These are phyloP conservation scores for Coemansia sp. DNA, from an alignment of 371 early-diverging fungal species.

Conservation along the genomic window DNA sequence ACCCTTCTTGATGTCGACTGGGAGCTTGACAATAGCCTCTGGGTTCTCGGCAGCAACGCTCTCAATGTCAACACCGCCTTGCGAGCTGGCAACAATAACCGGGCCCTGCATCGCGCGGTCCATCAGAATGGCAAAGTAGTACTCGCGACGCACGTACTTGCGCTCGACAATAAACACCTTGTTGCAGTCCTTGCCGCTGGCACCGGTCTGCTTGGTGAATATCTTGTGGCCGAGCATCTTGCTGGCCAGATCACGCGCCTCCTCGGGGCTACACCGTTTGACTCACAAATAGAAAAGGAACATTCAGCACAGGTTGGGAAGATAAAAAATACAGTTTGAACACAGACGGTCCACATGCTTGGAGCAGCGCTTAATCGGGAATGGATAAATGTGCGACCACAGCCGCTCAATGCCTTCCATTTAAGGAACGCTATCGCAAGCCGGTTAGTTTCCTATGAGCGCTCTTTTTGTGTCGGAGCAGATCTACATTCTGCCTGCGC, in stretches of 20 bases:
- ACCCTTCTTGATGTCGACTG: conserved; percentile 56
- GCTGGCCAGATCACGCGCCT: conserved; percentile 83
- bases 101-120: conserved; percentile 94
- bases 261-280: conserved; percentile 64
- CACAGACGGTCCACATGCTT: background rate
- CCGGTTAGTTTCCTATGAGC: background rate
- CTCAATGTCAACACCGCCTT: conserved; percentile 98
- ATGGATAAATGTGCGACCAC: background rate
- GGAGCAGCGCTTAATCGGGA: background rate
- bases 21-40: conserved; percentile 70
- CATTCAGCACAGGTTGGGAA: background rate
- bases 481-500: no score
- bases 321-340: background rate
- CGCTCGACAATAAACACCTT: conserved; percentile 92
- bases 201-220: conserved; percentile 97
- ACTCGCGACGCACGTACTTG: conserved; percentile 91
- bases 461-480: no score
- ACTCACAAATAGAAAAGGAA: background rate
- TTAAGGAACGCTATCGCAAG: background rate
- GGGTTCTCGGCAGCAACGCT: conserved; percentile 91
- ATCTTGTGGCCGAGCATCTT: conserved; percentile 97
- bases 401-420: background rate
- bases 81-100: conserved; percentile 90
- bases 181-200: conserved; percentile 92
- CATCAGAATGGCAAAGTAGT: conserved; percentile 97